These are phyloP conservation scores for Torrubiellomyces zombiae DNA, from an alignment of 2,329 filamentous ascomycete species.

Conservation along the genomic window DNA sequence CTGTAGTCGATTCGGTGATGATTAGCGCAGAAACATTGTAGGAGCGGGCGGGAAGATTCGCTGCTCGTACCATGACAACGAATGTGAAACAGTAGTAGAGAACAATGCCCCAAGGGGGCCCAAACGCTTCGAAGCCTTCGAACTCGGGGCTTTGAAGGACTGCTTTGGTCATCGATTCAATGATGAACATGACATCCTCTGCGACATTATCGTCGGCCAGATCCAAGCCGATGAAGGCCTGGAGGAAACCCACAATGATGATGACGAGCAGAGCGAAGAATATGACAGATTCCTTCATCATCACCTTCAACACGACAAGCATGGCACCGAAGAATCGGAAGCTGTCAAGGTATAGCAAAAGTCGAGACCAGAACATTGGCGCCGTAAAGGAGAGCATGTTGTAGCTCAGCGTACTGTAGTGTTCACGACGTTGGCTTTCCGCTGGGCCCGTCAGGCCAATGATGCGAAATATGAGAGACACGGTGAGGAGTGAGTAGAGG, in stretches of 20 bases:
- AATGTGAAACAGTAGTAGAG: constrained; percentile 98
- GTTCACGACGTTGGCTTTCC: constrained; percentile 26
- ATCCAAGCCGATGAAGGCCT: constrained; percentile 87
- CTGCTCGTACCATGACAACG: constrained; percentile 68
- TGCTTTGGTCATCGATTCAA: constrained; percentile 72
- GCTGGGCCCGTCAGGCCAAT: constrained; percentile 52
- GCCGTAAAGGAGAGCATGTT: constrained; percentile 87
- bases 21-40: constrained; percentile 1
- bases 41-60: background rate
- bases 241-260: constrained; percentile 73
- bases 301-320: constrained; percentile 89
- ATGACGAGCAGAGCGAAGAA: constrained; percentile 86
- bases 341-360: constrained; percentile 83
- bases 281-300: constrained; percentile 88
- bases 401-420: constrained; percentile 72
- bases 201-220: constrained; percentile 56
- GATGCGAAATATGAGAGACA: constrained; percentile 65
- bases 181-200: constrained; percentile 55
- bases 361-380: constrained; percentile 90
- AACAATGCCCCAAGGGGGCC: constrained; percentile 81
- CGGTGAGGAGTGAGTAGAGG: constrained; percentile 62
- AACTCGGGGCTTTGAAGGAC: constrained; percentile 91
- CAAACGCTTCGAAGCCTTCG: constrained; percentile 72
- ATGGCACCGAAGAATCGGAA: constrained; percentile 95
- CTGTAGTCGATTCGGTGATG: constrained; percentile 14